phyloP scores from a whole-genome alignment of 2,329 filamentous ascomycete genomes.

The Alternaria viburni region DNA sequence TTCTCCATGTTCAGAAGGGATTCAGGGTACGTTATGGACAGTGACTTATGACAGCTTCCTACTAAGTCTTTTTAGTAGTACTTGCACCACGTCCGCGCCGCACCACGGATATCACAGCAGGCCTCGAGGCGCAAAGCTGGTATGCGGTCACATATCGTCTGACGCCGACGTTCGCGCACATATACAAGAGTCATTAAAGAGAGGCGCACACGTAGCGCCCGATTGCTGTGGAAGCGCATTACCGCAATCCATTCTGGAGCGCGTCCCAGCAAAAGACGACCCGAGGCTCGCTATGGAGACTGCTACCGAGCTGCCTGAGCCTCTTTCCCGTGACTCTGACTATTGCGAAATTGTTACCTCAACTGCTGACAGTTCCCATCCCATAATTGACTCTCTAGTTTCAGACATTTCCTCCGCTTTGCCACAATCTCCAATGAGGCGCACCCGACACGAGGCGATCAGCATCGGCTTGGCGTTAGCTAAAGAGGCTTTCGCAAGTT shows the following conservation, averaged over 20 bases:
- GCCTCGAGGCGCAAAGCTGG: conserved; percentile 32
- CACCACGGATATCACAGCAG: conserved; percentile 33
- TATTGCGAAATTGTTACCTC: conserved; percentile 37
- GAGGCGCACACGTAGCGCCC: conserved; percentile 41
- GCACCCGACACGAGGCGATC: conserved; percentile 21
- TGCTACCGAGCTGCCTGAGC: neutral
- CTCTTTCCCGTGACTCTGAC: conserved; percentile 30
- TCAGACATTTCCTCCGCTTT: conserved; percentile 13
- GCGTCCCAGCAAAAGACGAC: conserved; percentile 48
- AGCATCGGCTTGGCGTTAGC: conserved; percentile 29
- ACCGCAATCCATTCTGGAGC: conserved; percentile 49
- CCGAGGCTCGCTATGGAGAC: conserved; percentile 34
- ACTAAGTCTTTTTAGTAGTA: conserved; percentile 27
- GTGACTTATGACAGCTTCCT: neutral
- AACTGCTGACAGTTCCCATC: conserved; percentile 24
- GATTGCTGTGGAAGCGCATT: conserved; percentile 51
- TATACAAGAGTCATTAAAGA: conserved; percentile 45
- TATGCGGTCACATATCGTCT: conserved; percentile 41
- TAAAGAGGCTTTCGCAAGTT: conserved; percentile 34
- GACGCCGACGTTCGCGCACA: conserved; percentile 35
- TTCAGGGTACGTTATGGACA: conserved; percentile 27
- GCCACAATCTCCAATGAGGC: conserved; percentile 12
- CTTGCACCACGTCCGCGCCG: conserved; percentile 34
- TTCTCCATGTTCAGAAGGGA: conserved; percentile 44
- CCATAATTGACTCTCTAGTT: conserved; percentile 6